Base-by-base conservation (phyloP, 345 rosid species). In the Carallia pectinifolia region DNA sequence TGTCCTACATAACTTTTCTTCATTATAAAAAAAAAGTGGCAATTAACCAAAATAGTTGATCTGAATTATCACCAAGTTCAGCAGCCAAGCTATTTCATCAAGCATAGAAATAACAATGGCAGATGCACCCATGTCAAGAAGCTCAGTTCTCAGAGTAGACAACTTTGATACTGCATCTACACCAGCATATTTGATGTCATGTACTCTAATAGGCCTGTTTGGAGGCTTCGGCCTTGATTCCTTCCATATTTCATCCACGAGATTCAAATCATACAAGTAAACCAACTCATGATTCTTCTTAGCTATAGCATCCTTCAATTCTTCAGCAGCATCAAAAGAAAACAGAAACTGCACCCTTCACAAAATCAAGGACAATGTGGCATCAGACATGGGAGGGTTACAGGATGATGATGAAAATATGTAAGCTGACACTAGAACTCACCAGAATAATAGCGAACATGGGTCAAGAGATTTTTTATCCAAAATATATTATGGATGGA, bases 271-370 rank as follows among this genome's bases (percentile, higher is more conserved):
- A 38, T 90, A 90, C 78, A 94, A 70, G 86, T 82, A 90, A 67
- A 94, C 90, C 83, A 94, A 75, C 84, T 88, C 85, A 72, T 84
- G 96, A 77, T 91, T 83, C 85, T 83, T 91, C 84, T 81, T 84
- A 19, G 93, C 80, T 80, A 91, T 86, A 44, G 81, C 83, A 69
- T 87, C 93, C 88, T 85, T 87, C 86, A 94, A 70, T 79, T 94
- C 98, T 82, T 90, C 98, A 53, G 96, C 93, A 69, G 95, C 91
- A 87, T 87, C 96, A 72, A 81, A 90, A 55, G 98, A 94, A 81
- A 94, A 90, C 69, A 94, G 97, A 82, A 94, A 94, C 98, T 91
- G 96, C 86, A 85, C 89, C 90, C 97, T 91, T 91, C 93, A 90
- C 79, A 79, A 80, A 53, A 80, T 74, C 78, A 78, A 79, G 80